Base-by-base conservation (phyloP, 768 basidiomycete species). In the Agrocybe praecox region DNA sequence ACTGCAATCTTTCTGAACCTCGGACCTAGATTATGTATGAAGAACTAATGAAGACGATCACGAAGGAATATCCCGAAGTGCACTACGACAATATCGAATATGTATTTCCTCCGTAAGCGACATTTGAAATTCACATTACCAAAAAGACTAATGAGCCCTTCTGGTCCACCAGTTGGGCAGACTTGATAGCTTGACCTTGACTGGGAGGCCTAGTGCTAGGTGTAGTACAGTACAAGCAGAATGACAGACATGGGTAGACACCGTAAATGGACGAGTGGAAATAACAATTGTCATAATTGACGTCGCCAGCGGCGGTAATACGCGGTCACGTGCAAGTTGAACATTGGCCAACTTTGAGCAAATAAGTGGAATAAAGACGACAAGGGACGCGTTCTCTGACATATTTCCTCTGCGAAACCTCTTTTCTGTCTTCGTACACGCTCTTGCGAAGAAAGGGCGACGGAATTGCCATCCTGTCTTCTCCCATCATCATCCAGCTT, bases 11-110 rank as follows among this genome's bases (percentile, higher is more conserved):
- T 26, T 49, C 45, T 44, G 33, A 34, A 55, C 21, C 26, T 53
- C 24, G 19, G 61, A 46, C 44, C 11, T 33, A 93, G 92, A 65
- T 92, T 51, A 74, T 90, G 24, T 94, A 86, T 67, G 78, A 89
- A 18, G 76, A 73, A 18, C 63, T 96, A 50, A 74, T 87, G 48
- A 71, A 79, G 51, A 77, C 82, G 1, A 87, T 96, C 61, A 63
- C 63, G 24, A 71, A 74, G 48, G 72, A 77, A 33, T 86, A 85
- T 68, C 89, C 92, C 0, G 88, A 92, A 49, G 76, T 94, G 11
- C 78, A 90, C 69, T 80, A 82, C 60, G 86, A 87, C 23, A 84
- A 78, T 42, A 64, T 94, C 61, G 75, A 74, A 58, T 72, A 69
- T 47, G 78, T 83, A 6, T 90, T 92, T 68, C 73, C 82, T 6